Evolutionary conservation across 257 asterid genomes (phyloP).

Genomic region (Jacaranda mimosifolia): DNA sequence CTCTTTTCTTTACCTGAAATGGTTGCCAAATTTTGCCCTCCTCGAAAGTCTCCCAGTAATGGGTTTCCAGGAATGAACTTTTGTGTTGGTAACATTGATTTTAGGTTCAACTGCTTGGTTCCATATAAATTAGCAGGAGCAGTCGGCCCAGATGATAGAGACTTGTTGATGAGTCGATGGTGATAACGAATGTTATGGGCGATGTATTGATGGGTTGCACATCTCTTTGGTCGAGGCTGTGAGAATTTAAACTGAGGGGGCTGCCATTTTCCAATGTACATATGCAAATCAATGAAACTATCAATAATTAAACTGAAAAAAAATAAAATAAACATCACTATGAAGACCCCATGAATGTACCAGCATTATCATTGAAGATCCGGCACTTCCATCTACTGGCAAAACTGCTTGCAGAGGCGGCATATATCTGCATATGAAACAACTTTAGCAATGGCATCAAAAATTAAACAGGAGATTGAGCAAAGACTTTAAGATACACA

Average conservation of each 20-base stretch:
- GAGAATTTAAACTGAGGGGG: slow-evolving; percentile 51
- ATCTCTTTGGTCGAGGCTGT: slow-evolving; percentile 56
- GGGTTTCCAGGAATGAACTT: slow-evolving; percentile 38
- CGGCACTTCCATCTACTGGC: slow-evolving; percentile 47
- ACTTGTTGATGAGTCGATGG: slow-evolving; percentile 51
- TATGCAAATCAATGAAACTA: slow-evolving; percentile 21
- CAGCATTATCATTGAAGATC: slow-evolving; percentile 48
- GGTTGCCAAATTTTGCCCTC: slow-evolving; percentile 33
- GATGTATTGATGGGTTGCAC: slow-evolving; percentile 58
- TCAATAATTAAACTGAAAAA: slow-evolving; percentile 5
- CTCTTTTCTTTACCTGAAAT: slow-evolving; percentile 42
- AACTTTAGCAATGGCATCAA: slow-evolving; percentile 25
- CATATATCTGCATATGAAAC: slow-evolving; percentile 47
- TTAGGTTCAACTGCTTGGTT: slow-evolving; percentile 36
- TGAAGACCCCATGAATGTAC: slow-evolving; percentile 35
- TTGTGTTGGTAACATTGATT: slow-evolving; percentile 37
- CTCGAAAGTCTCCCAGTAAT: slow-evolving; percentile 37
- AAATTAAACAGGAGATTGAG: slow-evolving; percentile 25
- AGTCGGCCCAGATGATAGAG: slow-evolving; percentile 43
- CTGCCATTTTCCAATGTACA: slow-evolving; percentile 43
- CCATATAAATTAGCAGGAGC: slow-evolving; percentile 40
- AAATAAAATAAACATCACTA: background rate
- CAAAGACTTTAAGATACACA: slow-evolving; percentile 33
- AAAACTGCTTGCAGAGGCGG: slow-evolving; percentile 40
- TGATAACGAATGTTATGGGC: slow-evolving; percentile 58